phyloP scores from a whole-genome alignment of 495 filamentous ascomycete species.

The Xylaria cubensis region DNA sequence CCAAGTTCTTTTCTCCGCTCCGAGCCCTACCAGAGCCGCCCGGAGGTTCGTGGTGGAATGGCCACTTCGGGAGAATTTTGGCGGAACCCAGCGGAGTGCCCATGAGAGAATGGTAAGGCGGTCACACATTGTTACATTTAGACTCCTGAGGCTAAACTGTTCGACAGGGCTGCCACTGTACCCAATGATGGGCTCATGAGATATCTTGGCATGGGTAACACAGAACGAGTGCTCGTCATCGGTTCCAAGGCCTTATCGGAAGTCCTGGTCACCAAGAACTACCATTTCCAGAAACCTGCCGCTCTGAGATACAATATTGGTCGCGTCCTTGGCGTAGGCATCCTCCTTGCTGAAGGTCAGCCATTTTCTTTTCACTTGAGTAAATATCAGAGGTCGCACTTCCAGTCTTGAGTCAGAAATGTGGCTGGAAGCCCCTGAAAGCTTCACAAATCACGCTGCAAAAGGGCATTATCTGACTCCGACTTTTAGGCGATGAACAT shows the following conservation, averaged over 20 bases:
- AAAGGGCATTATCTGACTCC: no score
- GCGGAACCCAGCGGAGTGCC: constrained; percentile 66
- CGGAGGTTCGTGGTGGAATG: constrained; percentile 55
- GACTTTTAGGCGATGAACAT: constrained; percentile 68
- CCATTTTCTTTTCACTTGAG: no score
- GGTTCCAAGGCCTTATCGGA: constrained; percentile 71
- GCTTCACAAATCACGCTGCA: no score
- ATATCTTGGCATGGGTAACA: constrained; percentile 72
- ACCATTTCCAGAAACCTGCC: constrained; percentile 79
- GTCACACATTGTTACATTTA: not conserved
- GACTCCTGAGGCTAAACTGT: constrained; percentile 23
- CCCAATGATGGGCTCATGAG: constrained; percentile 90
- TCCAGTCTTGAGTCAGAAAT: no score
- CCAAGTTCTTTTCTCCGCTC: constrained; percentile 74
- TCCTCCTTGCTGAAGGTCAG: constrained; percentile 76
- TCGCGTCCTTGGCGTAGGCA: constrained; percentile 72
- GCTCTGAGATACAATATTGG: constrained; percentile 62
- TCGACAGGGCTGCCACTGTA: constrained; percentile 65
- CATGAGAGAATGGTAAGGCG: constrained; percentile 62
- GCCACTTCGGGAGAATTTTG: constrained; percentile 63
- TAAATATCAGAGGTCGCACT: no score
- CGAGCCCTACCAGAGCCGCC: constrained; percentile 65
- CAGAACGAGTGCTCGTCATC: constrained; percentile 71
- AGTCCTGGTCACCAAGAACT: constrained; percentile 71
- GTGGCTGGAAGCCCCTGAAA: no score